phyloP scores from a whole-genome alignment of 2,329 filamentous ascomycete species.

The Ramularia collo-cygni region DNA sequence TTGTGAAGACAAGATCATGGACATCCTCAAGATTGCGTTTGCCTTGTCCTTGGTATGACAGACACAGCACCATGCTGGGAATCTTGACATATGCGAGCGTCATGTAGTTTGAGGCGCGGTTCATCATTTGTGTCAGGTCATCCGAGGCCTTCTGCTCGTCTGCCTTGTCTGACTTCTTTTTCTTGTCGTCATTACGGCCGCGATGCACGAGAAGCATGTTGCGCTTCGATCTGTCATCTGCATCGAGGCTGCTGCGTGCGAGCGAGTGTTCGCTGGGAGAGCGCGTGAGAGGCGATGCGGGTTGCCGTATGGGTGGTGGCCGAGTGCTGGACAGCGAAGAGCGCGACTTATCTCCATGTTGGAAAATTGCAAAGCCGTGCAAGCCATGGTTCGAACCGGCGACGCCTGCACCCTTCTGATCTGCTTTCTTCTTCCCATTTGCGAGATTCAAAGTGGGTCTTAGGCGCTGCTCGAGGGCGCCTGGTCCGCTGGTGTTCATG shows the following conservation, averaged over 20 bases:
- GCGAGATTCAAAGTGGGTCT: constrained; percentile 66
- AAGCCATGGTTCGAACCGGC: constrained; percentile 21
- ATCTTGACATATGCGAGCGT: constrained; percentile 93
- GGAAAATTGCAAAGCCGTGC: constrained; percentile 39
- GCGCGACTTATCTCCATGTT: constrained; percentile 31
- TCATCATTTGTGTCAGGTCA: constrained; percentile 94
- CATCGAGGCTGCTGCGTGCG: constrained; percentile 19
- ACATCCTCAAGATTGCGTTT: constrained; percentile 95
- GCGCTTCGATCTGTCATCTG: constrained; percentile 28
- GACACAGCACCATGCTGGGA: constrained; percentile 86
- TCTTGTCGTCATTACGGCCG: constrained; percentile 17
- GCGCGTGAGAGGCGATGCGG: constrained; percentile 23
- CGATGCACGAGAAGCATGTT: constrained; percentile 5
- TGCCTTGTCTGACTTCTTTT: constrained; percentile 46
- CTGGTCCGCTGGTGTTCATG: constrained; percentile 47
- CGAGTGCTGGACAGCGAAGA: constrained; percentile 13
- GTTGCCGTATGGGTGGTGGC: constrained; percentile 18
- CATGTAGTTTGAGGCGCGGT: constrained; percentile 92
- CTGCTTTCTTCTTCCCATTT: constrained; percentile 28
- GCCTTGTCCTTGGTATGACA: constrained; percentile 94
- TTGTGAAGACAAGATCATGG: constrained; percentile 92
- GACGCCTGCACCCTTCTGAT: constrained; percentile 29
- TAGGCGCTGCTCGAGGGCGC: constrained; percentile 73
- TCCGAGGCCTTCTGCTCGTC: constrained; percentile 63
- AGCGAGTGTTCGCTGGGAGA: constrained; percentile 29